These are phyloP conservation scores for Vanderwaltozyma yarrowii DNA, from an alignment of 805 yeast genomes.

Conservation along the genomic window DNA sequence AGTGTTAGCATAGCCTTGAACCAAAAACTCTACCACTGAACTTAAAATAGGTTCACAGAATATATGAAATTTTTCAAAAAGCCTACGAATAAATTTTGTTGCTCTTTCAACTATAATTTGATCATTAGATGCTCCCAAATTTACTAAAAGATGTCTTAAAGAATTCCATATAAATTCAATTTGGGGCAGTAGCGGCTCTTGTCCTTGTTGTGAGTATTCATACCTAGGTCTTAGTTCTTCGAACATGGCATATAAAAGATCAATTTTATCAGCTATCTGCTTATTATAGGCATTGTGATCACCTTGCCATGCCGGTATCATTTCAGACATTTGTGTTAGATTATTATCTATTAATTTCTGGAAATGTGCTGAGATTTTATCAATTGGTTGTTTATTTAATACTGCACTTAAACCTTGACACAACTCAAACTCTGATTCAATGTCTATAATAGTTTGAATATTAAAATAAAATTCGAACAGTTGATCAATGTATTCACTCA, in stretches of 20 bases:
- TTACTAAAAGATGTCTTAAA: constrained; percentile 14
- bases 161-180: constrained; percentile 21
- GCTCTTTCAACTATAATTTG: constrained; percentile 50
- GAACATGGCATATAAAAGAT: constrained; percentile 30
- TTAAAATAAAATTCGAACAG: constrained; percentile 61
- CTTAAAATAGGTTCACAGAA: constrained; percentile 44
- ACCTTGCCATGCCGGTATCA: constrained; percentile 15
- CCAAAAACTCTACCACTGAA: constrained; percentile 54
- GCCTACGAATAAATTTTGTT: constrained; percentile 54
- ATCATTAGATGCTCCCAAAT: constrained; percentile 18
- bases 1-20: constrained; percentile 57
- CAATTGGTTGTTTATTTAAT: constrained; percentile 48
- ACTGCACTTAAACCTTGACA: constrained; percentile 88
- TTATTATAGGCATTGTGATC: constrained; percentile 28
- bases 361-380: constrained; percentile 49
- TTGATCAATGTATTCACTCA: constrained; percentile 63
- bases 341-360: constrained; percentile 52
- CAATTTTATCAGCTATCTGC: constrained; percentile 63
- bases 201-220: constrained; percentile 23
- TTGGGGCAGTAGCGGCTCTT: constrained; percentile 23
- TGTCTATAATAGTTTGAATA: constrained; percentile 45
- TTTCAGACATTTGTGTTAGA: constrained; percentile 25
- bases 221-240: constrained; percentile 25
- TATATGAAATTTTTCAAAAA: constrained; percentile 40
- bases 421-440: constrained; percentile 63